phyloP scores from a whole-genome alignment of 139 green algal species.

The Spirogloea muscicola region DNA sequence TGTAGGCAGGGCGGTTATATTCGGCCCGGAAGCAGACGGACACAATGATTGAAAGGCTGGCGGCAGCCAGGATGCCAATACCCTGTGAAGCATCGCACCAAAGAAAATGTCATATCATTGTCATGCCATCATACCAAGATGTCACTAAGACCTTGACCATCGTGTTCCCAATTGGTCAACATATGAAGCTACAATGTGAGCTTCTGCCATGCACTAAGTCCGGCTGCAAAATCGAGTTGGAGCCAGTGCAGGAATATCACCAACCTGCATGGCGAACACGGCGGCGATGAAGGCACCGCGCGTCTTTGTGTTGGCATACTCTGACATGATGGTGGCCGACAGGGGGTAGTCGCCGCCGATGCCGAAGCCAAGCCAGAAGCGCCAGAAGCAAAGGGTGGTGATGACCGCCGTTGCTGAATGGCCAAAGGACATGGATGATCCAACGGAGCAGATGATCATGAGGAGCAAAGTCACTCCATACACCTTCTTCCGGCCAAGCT shows the following conservation, averaged over 20 bases:
- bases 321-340: conserved; percentile 46
- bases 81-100: too few relatives aligned
- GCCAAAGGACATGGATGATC: conserved; percentile 21
- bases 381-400: conserved; percentile 42
- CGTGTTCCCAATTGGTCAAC: too few relatives aligned
- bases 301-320: conserved; percentile 42
- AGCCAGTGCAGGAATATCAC: conserved; percentile 20
- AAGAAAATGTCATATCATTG: too few relatives aligned
- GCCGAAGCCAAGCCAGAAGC: conserved; percentile 49
- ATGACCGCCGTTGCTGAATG: conserved; percentile 21
- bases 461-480: conserved; percentile 51
- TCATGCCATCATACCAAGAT: too few relatives aligned
- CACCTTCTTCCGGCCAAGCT: conserved; percentile 41
- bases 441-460: conserved; percentile 41
- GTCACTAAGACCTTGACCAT: too few relatives aligned
- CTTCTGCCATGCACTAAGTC: too few relatives aligned
- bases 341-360: conserved; percentile 54
- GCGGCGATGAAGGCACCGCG: conserved; percentile 48
- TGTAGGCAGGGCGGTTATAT: background rate
- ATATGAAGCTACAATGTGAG: too few relatives aligned
- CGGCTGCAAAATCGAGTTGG: too few relatives aligned
- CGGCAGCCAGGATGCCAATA: conserved; percentile 34
- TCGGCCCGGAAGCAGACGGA: conserved; percentile 6
- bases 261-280: conserved; percentile 44
- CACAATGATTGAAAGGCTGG: conserved; percentile 19